phyloP scores from a whole-genome alignment of 768 basidiomycete genomes.

The Tulasnella sp. region DNA sequence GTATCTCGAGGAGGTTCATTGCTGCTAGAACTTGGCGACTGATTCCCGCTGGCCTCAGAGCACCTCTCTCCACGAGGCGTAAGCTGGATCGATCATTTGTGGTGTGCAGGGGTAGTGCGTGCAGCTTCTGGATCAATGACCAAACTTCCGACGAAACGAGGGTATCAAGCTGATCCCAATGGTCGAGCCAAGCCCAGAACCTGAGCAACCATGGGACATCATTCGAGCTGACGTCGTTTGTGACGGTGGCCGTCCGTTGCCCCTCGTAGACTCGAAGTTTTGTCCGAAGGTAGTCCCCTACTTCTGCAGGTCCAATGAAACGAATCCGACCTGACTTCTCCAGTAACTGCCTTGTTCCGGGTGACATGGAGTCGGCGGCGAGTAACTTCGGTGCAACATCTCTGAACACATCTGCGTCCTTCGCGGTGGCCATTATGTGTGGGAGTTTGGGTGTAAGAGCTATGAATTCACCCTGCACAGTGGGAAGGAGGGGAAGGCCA shows the following conservation, averaged over 20 bases:
- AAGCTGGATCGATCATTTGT: neutral
- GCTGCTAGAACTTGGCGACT: neutral
- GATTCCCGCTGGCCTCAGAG: neutral
- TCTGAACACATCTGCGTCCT: neutral
- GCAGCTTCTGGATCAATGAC: neutral
- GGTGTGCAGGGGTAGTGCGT: neutral
- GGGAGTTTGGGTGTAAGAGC: no score
- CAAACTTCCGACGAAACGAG: neutral
- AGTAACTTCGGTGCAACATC: neutral
- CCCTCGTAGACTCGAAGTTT: neutral
- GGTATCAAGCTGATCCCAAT: slow-evolving; percentile 37
- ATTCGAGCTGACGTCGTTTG: slow-evolving; percentile 34
- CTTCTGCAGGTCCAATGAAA: neutral
- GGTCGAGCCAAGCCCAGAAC: slow-evolving; percentile 54
- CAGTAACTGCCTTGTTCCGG: neutral
- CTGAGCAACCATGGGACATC: slow-evolving; percentile 45
- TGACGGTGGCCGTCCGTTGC: neutral
- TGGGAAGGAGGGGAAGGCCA: neutral
- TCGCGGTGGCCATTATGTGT: neutral
- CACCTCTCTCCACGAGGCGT: neutral
- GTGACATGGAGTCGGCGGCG: neutral
- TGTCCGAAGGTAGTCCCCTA: neutral
- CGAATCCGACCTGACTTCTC: neutral
- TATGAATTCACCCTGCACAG: neutral
- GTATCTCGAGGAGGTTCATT: neutral